Evolutionary conservation across 371 early-diverging fungal genomes (phyloP).

Genomic region (Apophysomyces variabilis): DNA sequence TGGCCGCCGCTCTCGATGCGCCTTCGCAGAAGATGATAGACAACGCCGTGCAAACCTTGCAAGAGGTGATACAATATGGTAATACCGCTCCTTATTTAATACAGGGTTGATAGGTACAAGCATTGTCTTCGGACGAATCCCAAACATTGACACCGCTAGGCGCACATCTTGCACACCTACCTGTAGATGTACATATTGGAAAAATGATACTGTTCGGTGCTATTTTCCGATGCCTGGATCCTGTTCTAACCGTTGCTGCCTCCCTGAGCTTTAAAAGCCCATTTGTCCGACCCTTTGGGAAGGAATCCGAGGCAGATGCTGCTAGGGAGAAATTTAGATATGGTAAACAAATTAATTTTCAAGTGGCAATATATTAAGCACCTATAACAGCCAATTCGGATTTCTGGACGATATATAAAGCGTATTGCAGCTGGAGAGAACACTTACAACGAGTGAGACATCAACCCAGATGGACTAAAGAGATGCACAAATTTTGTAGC

Average conservation of each 20-base stretch:
- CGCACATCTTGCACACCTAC: conserved; percentile 81
- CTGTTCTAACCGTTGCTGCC: conserved; percentile 82
- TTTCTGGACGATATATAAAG: conserved; percentile 76
- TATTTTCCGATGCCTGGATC: conserved; percentile 82
- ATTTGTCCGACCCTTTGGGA: conserved; percentile 77
- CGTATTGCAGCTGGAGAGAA: conserved; percentile 75
- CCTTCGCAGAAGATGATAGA: conserved; percentile 74
- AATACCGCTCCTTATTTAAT: not conserved
- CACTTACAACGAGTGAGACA: conserved; percentile 31
- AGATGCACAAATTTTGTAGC: conserved; percentile 57
- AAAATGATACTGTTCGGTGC: conserved; percentile 88
- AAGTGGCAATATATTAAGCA: not conserved
- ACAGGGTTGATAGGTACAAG: conserved; percentile 38
- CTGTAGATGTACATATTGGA: conserved; percentile 87
- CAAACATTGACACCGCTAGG: conserved; percentile 89
- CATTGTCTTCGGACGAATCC: conserved; percentile 39
- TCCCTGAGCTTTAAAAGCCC: conserved; percentile 72
- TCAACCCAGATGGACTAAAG: conserved; percentile 34
- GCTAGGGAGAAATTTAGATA: conserved; percentile 54
- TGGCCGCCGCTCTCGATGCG: conserved; percentile 76
- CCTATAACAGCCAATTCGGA: conserved; percentile 64
- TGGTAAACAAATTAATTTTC: conserved; percentile 17
- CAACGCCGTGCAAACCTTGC: conserved; percentile 64
- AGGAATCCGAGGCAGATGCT: conserved; percentile 61
- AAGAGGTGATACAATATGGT: conserved; percentile 44